Percentiles rank a stretch among this genome's conserved stretches.
Evolutionary conservation across 2,329 filamentous ascomycete species (phyloP).

Genomic region (Talaromyces sp.): DNA sequence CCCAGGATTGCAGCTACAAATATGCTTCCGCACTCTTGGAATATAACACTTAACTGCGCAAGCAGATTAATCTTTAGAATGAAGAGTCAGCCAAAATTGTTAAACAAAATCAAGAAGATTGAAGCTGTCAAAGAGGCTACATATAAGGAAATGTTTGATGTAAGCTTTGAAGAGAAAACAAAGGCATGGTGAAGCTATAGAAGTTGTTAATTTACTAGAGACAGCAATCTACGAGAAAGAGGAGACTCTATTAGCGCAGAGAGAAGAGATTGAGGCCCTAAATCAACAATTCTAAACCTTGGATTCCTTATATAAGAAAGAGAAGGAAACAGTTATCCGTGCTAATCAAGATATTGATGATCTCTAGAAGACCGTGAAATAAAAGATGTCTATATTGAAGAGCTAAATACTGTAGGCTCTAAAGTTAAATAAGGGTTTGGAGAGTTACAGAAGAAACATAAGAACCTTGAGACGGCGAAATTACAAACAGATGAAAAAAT

Average conservation of each 20-base stretch:
- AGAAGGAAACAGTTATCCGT: background rate
- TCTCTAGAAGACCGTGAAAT: background rate
- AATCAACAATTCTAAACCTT: background rate
- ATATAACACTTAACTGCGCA: background rate
- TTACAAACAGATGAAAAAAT: background rate
- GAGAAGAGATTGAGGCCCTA: background rate
- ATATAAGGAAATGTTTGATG: slow-evolving; percentile 1
- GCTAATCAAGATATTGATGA: background rate
- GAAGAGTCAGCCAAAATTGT: background rate
- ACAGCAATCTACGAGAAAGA: background rate
- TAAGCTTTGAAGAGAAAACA: background rate
- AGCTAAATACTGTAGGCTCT: background rate
- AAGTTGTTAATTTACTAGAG: background rate
- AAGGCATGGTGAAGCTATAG: background rate
- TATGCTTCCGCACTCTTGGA: background rate
- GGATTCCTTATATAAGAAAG: background rate
- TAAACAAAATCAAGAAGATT: background rate
- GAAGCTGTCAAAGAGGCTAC: background rate
- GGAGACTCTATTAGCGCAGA: background rate
- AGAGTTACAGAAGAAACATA: background rate
- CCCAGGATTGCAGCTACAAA: slow-evolving; percentile 1
- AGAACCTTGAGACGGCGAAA: background rate
- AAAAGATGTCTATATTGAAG: background rate
- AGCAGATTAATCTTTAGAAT: background rate
- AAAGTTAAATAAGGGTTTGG: background rate